Evolutionary conservation across 768 basidiomycete genomes (phyloP).

Genomic region (Leucocoprinus birnbaumii): DNA sequence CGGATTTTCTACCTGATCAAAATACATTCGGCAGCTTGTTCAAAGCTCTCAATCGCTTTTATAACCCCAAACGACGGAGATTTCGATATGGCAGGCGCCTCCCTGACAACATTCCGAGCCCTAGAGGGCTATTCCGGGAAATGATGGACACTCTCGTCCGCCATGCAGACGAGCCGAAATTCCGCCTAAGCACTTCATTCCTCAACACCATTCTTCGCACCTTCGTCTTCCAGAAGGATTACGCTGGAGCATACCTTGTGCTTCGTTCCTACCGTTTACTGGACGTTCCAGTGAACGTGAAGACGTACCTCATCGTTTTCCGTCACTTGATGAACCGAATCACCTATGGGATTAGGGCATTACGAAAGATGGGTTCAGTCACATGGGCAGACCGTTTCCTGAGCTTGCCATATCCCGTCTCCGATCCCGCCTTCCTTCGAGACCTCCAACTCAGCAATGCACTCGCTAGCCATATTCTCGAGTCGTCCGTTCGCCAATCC

Average conservation of each 20-base stretch:
- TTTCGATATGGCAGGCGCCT: not conserved
- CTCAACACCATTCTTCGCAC: constrained; percentile 41
- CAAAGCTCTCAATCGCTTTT: constrained; percentile 6
- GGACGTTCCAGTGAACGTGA: constrained; percentile 27
- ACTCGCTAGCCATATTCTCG: not conserved
- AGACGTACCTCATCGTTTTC: constrained; percentile 37
- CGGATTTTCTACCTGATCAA: not conserved
- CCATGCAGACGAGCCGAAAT: constrained; percentile 12
- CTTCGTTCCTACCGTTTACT: constrained; percentile 28
- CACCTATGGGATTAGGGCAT: constrained; percentile 19
- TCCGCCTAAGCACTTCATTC: constrained; percentile 28
- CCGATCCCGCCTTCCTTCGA: not conserved
- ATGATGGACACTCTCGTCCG: constrained; percentile 31
- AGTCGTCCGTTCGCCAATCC: not conserved
- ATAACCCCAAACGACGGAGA: constrained; percentile 1
- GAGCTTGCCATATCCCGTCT: constrained; percentile 14
- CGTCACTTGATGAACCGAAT: constrained; percentile 31
- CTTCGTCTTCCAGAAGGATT: constrained; percentile 43
- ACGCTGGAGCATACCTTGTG: constrained; percentile 40
- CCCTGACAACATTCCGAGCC: constrained; percentile 13
- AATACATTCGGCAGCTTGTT: constrained; percentile 8
- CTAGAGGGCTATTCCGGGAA: constrained; percentile 42
- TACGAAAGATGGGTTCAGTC: constrained; percentile 6
- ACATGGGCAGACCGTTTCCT: constrained; percentile 27
- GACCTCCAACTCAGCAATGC: not conserved